Evolutionary conservation across 768 basidiomycete genomes (phyloP), one percentile per base, ranked within the genome.

Genomic region (Suillus occidentalis): DNA sequence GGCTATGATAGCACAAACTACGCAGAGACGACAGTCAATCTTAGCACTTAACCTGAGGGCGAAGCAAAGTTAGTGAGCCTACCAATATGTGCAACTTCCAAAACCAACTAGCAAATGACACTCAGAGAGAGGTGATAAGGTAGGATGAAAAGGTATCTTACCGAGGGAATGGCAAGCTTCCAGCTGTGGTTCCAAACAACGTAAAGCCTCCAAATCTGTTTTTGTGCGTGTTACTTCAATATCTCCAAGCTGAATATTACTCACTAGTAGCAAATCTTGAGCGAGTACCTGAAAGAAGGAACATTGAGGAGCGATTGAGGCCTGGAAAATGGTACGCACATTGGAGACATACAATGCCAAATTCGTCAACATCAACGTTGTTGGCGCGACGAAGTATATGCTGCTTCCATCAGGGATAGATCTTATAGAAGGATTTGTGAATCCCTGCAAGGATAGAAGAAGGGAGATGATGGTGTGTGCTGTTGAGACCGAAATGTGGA

Each of bases 201-300:
- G 31, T 63, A 64, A 34, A 64, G 60, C 59, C 55, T 64, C 63
- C 61, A 64, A n/a, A 64, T 64, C 63, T 64, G 20, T 63, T 14
- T 14, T 62, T 20, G 9, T 31, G 12, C 53, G 2, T 28, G 39
- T 63, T n/a, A 64, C 34, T 42, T n/a, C 28, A 22, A 63, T 43
- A 31, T 12, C 8, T 6, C 14, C 4, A 25, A 12, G n/a, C 8
- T 7, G 3, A 25, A 43, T 20, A 18, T 45, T 7, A 43, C 40
- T 43, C 22, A 64, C 63, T 36, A 64, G 43, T 3, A 64, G 61
- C 25, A 64, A 36, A 62, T 64, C 61, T 45, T 49, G 63, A 28
- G 55, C 59, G 60, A 63, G 14, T 13, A 64, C 61, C 63, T 64
- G 31, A 36, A n/a, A 59, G 12, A 34, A 62, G 34, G 12, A 36